Conservation (phyloP, 2,329 filamentous ascomycete species). For the Bipolaris victoriae region DNA sequence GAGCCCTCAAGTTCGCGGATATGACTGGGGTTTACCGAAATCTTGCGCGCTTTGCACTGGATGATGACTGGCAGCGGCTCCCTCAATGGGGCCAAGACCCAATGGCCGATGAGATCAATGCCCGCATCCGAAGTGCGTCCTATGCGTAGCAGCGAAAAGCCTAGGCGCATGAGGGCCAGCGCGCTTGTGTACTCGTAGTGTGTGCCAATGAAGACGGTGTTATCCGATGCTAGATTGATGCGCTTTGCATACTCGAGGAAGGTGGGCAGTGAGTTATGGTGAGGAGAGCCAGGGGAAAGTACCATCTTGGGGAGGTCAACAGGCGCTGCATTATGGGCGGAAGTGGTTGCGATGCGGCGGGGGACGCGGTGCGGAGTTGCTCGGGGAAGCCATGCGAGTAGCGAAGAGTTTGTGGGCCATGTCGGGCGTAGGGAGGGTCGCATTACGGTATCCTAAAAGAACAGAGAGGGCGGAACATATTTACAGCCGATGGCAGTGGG, state of each 20-base stretch:
- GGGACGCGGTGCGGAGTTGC: constrained; percentile 32
- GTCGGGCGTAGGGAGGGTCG: constrained; percentile 30
- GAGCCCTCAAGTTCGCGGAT: constrained; percentile 82
- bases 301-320: constrained; percentile 37
- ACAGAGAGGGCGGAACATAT: constrained; percentile 26
- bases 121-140: constrained; percentile 72
- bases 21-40: constrained; percentile 59
- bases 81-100: constrained; percentile 58
- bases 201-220: constrained; percentile 72
- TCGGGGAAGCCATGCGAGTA: constrained; percentile 32
- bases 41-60: constrained; percentile 72
- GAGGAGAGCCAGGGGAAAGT: constrained; percentile 39
- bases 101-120: constrained; percentile 75
- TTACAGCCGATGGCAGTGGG: constrained; percentile 18
- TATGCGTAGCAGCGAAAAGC: constrained; percentile 69
- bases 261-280: constrained; percentile 68
- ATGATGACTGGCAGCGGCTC: constrained; percentile 55
- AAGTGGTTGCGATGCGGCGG: constrained; percentile 38
- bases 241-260: constrained; percentile 70
- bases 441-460: constrained; percentile 32
- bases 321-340: constrained; percentile 29
- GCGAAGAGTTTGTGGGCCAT: constrained; percentile 28
- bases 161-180: constrained; percentile 62
- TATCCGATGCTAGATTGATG: constrained; percentile 60
- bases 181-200: constrained; percentile 76